Evolutionary conservation across 2,329 filamentous ascomycete genomes (phyloP).

Genomic region (Rhytidhysteron rufulum): DNA sequence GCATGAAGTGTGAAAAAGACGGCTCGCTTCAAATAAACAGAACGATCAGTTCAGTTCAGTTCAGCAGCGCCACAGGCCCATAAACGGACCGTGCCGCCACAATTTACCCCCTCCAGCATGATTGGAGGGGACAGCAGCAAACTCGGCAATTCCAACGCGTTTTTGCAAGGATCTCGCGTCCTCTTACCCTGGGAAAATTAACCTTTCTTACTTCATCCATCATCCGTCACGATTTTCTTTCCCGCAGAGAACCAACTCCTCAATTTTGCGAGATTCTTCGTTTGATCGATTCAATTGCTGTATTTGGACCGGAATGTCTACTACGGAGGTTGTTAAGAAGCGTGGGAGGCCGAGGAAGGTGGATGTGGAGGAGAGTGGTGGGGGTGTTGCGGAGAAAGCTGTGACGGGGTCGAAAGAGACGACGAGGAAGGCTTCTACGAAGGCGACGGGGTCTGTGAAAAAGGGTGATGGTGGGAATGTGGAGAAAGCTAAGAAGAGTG

Average conservation of each 20-base stretch:
- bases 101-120: background rate
- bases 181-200: no score
- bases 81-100: no score
- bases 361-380: conserved; percentile 14
- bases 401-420: conserved; percentile 13
- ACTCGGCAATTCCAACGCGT: background rate
- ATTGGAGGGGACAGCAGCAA: no score
- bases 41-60: no score
- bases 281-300: background rate
- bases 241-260: background rate
- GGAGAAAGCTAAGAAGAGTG: conserved; percentile 9
- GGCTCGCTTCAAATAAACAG: no score
- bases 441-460: conserved; percentile 7
- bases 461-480: background rate
- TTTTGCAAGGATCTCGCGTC: background rate
- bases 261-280: no score
- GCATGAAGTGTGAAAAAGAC: background rate
- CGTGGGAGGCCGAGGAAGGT: conserved; percentile 32
- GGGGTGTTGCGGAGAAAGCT: conserved; percentile 3
- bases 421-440: conserved; percentile 21
- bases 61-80: no score
- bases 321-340: conserved; percentile 17
- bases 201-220: no score
- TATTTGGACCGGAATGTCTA: conserved; percentile 6
- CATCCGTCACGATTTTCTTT: no score